A percentile compares a stretch with the other conserved stretches of the same genome.
Conservation (phyloP, 495 filamentous ascomycete genomes). For the Lepidopterella palustris region DNA sequence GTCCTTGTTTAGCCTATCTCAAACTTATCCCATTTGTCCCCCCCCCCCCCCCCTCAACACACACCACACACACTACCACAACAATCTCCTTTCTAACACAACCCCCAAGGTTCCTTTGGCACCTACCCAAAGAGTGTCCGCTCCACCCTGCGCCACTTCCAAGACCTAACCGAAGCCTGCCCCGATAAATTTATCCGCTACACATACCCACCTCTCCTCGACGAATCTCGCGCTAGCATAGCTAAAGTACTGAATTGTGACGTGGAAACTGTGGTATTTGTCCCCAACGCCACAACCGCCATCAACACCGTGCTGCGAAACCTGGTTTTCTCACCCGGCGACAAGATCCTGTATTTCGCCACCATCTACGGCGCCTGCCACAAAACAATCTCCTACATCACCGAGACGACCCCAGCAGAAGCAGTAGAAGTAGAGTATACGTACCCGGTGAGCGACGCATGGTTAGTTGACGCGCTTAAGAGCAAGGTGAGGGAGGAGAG, state of each 20-base stretch:
- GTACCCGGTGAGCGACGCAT: slow-evolving; percentile 57
- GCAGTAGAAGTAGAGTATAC: slow-evolving; percentile 40
- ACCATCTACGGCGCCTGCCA: slow-evolving; percentile 73
- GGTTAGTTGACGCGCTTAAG: slow-evolving; percentile 48
- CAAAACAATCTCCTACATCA: slow-evolving; percentile 60
- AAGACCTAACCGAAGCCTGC: slow-evolving; percentile 53
- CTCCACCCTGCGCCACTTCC: slow-evolving; percentile 49
- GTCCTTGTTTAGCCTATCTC: background rate
- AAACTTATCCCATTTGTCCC: background rate
- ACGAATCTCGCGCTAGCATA: slow-evolving; percentile 56
- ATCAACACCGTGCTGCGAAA: slow-evolving; percentile 75
- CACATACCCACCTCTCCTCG: slow-evolving; percentile 51
- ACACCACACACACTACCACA: background rate
- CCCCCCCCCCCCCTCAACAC: background rate
- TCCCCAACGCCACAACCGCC: slow-evolving; percentile 75
- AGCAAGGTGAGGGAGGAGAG: slow-evolving; percentile 37
- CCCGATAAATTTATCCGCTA: slow-evolving; percentile 72
- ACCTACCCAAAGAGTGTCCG: slow-evolving; percentile 59
- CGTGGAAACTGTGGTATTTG: slow-evolving; percentile 60
- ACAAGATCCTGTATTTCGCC: slow-evolving; percentile 50
- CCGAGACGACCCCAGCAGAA: slow-evolving; percentile 49
- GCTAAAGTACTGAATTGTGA: slow-evolving; percentile 58
- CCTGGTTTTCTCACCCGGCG: slow-evolving; percentile 44
- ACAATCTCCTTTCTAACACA: slow-evolving; percentile 12
- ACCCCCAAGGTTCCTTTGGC: slow-evolving; percentile 67